Evolutionary conservation across 1,139 yeast species (phyloP), one percentile per base, ranked within the genome.

Genomic region (Saccharomyces pastorianus): DNA sequence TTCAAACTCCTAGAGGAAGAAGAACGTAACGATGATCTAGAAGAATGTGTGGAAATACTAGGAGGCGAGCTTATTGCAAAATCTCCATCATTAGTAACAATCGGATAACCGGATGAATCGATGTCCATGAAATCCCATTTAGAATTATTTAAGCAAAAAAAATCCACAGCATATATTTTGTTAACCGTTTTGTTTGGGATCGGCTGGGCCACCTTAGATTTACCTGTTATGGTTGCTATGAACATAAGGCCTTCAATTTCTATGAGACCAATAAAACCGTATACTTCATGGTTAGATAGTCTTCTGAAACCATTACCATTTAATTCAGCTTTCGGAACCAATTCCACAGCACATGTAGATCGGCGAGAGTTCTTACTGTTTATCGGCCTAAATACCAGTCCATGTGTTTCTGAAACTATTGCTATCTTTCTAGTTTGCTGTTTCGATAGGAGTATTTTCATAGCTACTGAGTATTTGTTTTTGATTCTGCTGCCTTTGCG

Each of bases 181-280:
- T 88, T 84, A 20, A 91, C 88, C 3, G 89, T 78, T 66, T 93
- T 96, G 46, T 83, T 82, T 0, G 84, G 83, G 5, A 88, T 77
- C 0, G 98, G 98, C 41, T 78, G 75, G 0, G 99, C 99, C 14
- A 88, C 96, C 58, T 83, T 79, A 1, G 82, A 72, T 47, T 82
- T 77, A 0, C 90, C 86, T 0, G 96, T 85, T 53, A 95, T 88
- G 0, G 89, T 82, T 47, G 96, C 88, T 32, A 93, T 72, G 64
- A 83, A 93, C 1, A 84, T 79, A 57, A 87, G 85, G 8, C 76
- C 75, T 20, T 80, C 83, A 42, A 88, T 76, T 56, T 81, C 82
- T 46, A 93, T 87, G 51, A 95, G 73, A 0, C 99, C 99, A 25
- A 93, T 71, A 64, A 95, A 88, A 0, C 99, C 99, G 61, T 74